phyloP scores from a whole-genome alignment of 768 basidiomycete genomes.

The Russula griseocarnosa region DNA sequence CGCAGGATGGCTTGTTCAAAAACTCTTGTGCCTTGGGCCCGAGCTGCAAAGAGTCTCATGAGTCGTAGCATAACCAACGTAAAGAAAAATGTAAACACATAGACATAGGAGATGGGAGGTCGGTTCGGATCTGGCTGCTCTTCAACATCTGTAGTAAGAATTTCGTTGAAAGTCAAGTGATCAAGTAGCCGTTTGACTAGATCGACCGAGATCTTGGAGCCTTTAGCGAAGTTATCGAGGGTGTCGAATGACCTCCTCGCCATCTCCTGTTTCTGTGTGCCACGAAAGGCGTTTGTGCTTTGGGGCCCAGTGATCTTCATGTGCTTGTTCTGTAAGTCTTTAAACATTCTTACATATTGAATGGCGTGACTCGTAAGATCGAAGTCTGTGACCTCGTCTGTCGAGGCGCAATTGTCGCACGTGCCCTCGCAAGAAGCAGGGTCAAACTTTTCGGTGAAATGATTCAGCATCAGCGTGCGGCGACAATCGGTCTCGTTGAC shows the following conservation, averaged over 20 bases:
- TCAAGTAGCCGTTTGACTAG: constrained; percentile 21
- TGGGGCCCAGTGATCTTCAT: constrained; percentile 19
- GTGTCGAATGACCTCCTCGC: constrained; percentile 2
- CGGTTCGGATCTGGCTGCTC: constrained; percentile 2
- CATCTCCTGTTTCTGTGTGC: constrained; percentile 17
- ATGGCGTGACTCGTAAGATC: constrained; percentile 62
- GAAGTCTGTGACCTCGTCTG: constrained; percentile 36
- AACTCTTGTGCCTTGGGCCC: constrained; percentile 17
- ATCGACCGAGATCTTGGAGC: constrained; percentile 5
- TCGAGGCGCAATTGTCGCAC: constrained; percentile 75
- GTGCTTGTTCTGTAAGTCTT: constrained; percentile 6
- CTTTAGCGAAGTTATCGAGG: constrained; percentile 15
- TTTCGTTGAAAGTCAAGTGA: constrained; percentile 5
- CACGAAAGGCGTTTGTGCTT: constrained; percentile 23
- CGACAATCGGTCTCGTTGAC: constrained; percentile 80
- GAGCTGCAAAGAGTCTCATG: constrained; percentile 8
- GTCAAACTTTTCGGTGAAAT: constrained; percentile 82
- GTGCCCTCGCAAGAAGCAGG: constrained; percentile 55
- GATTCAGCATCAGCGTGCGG: constrained; percentile 79
- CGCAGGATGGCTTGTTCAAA: constrained; percentile 4
- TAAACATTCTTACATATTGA: constrained; percentile 42
- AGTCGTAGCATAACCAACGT: background rate
- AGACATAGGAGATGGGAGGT: constrained; percentile 19
- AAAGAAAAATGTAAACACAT: background rate
- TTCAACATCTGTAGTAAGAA: constrained; percentile 12